Base-by-base conservation (phyloP, 108 stramenopile species). In the Cyclotella baltica region DNA sequence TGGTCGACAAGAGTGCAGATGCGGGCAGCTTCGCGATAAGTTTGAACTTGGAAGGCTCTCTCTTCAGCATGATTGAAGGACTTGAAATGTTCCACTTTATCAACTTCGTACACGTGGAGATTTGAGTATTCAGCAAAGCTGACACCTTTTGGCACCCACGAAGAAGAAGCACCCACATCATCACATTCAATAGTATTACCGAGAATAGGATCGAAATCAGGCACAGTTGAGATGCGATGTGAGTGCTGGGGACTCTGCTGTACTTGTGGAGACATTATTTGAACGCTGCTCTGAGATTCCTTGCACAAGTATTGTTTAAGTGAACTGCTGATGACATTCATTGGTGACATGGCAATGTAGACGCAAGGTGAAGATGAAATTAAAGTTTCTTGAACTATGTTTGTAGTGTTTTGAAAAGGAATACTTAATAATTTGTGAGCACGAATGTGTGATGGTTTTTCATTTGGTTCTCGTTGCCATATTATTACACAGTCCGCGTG, bases 81-180 rank as follows among this genome's bases (percentile, higher is more conserved):
- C 35, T 62, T 34, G 30, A 11, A 33, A 9, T 33, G 13, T n/a
- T 62, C 33, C 1, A 35, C 3, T 25, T n/a, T 13, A 5, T 33
- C 61, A 15, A 62, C 61, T 35, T 62, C 30, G 61, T 62, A 62
- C 3, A 62, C 61, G 10, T 62, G 61, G 18, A 62, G 35, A n/a
- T 18, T 62, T 33, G 61, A 62, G 19, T 35, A 62, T 33, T 33
- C 34, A 18, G 61, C n/a, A 33, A 62, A 62, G 18, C 15, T 33
- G 61, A 62, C 61, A 2, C 35, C 35, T 62, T 62, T 62, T 30
- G 15, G 18, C 4, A n/a, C 3, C 23, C 27, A 25, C 10, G 35
- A 62, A 4, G 55, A 55, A 25, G 55, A 55, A n/a, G n/a, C n/a
- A 23, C n/a, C 25, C 55, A 55, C 25, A 23, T 55, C 55, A 23